Base-by-base conservation (phyloP, 1,284 basidiomycete genomes). In the Moniliophthora roreri region DNA sequence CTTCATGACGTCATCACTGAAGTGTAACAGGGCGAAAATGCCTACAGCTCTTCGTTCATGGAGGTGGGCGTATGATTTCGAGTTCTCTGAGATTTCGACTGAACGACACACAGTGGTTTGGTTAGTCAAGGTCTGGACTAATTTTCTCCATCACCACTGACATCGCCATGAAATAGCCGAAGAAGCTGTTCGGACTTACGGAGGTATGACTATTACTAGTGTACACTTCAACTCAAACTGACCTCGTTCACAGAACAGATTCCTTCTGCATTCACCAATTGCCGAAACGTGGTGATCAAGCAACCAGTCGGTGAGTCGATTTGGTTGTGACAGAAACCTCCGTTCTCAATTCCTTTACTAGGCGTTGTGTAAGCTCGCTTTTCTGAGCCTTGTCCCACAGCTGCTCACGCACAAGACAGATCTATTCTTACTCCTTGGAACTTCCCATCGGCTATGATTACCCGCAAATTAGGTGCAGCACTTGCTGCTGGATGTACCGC, bases 401-500 rank as follows among this genome's bases (percentile, higher is more conserved):
- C 5, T 18, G 18, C 23, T 40, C 15, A 9, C 18, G 5, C 16
- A 15, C 13, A 13, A n/a, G 34, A 21, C 56, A 90, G 89, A 13
- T 84, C 87, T 8, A 89, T 91, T 57, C 61, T 92, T 44, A 91
- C 89, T 1, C 89, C 89, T 48, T 92, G 89, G 92, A 95, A 95
- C 70, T 96, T 97, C 74, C 94, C 94, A 6, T 93, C 91, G 20
- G 95, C 93, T 0, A 97, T 97, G 90, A 91, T 94, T 45, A 91
- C 91, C 0, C 87, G 93, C 18, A 96, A 96, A 69, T 74, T 95
- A 11, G 92, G 84, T 15, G 88, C 94, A 24, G 93, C 93, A 13
- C 82, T 99, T 15, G 93, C 95, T 8, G 95, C 95, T 15, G 97
- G 97, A 21, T 99, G 97, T 70, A 98, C 96, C 0, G 81, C 87